Evolutionary conservation across 495 filamentous ascomycete genomes (phyloP), one percentile per base, ranked within the genome.

Genomic region (Hypomontagnella monticulosa): DNA sequence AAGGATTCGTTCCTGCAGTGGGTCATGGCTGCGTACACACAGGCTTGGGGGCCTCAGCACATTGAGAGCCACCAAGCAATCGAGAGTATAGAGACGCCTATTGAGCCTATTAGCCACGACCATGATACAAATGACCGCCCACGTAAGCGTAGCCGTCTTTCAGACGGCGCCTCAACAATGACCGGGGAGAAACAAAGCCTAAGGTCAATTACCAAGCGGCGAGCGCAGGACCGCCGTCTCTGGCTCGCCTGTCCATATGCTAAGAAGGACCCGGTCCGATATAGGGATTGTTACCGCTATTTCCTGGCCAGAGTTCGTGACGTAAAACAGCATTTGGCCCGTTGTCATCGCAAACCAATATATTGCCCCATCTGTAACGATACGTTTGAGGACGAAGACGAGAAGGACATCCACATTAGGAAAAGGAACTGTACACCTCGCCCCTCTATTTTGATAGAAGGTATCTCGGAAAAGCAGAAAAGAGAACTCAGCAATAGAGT

Each of bases 281-380:
- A 77, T 51, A 57, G 57, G 20, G 36, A 61, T 18, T 77, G 75
- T 54, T 75, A 71, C 38, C 41, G 61, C 32, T 75, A 69, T 42
- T 56, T 51, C 14, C 57, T 77, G 10, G 66, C 37, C 14, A 74
- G 75, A 33, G 63, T 77, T 15, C 70, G 71, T 23, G 73, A 75
- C 37, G 75, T 77, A 7, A 77, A 77, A 51, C 73, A 75, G 54
- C 75, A 77, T 34, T 30, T 77, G n/a, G 37, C 50, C 10, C 62
- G 75, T 27, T 67, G 69, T 15, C 73, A 77, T 64, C 59, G 54
- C 49, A 71, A 69, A 44, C 68, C 71, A 4, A 60, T 74, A 32
- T 74, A 75, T 51, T 77, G 75, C 18, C 70, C 72, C 18, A 55
- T 57, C 9, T 77, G 75, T 41, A 58, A 69, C 16, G 54, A 64